phyloP scores from a whole-genome alignment of 139 green algal species.

The Limnomonas spitsbergensis region DNA sequence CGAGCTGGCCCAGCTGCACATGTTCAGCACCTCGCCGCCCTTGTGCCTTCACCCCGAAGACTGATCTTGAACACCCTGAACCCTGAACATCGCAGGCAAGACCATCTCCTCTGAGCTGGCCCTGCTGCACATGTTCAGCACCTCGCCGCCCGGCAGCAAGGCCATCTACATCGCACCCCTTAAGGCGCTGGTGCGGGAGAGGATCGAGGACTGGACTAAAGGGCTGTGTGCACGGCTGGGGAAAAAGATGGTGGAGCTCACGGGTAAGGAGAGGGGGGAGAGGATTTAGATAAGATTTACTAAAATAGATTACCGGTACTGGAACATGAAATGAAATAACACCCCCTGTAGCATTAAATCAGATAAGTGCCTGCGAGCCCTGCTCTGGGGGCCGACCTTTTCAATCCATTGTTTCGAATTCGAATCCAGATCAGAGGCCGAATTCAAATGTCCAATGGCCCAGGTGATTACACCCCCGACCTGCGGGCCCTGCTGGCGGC shows the following conservation, averaged over 20 bases:
- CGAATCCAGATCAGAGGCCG: no score
- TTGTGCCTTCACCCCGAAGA: no score
- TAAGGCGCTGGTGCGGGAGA: conserved; percentile 93
- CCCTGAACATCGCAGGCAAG: conserved; percentile 87
- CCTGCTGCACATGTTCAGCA: conserved; percentile 82
- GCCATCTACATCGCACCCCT: conserved; percentile 95
- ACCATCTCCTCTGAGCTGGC: conserved; percentile 91
- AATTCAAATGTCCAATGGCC: no score
- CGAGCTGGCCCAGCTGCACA: conserved; percentile 89
- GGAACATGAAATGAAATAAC: no score
- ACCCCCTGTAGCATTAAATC: no score
- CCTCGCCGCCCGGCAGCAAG: conserved; percentile 63
- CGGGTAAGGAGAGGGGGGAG: conserved; percentile 39
- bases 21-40: conserved; percentile 68
- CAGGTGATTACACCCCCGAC: conserved; percentile 87
- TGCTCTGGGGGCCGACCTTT: no score
- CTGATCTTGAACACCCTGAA: no score
- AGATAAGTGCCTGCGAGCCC: no score
- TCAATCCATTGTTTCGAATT: no score
- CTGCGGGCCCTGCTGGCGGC: conserved; percentile 73
- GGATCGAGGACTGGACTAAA: conserved; percentile 88
- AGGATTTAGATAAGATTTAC: no score
- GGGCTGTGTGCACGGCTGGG: conserved; percentile 71
- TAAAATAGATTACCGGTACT: no score
- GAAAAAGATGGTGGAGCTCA: conserved; percentile 90